Base-by-base conservation (phyloP, 1,284 basidiomycete species). In the Ustilago nuda region DNA sequence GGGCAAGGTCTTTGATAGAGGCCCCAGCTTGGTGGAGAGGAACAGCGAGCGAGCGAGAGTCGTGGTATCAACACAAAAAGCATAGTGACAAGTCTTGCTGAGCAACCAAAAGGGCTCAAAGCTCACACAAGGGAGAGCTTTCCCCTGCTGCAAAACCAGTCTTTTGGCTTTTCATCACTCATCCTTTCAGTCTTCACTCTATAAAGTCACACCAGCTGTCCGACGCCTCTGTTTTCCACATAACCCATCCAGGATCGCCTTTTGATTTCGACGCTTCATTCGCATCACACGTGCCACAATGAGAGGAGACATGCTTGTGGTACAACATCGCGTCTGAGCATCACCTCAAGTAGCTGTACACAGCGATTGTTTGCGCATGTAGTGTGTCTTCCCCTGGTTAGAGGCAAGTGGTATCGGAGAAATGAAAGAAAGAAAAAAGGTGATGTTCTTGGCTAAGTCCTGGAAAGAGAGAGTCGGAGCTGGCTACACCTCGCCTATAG, bases 401-500 rank as follows among this genome's bases (percentile, higher is more conserved):
- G 17, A 7, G 39, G 23, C 23, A 27, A 27, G 39, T 41, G 39
- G 39, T 41, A 41, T n/a, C 39, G 56, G 48, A 35, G 37, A 36
- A 19, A n/a, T n/a, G n/a, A 19, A 5, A 17, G 12, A 23, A 33
- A 55, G 30, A 61, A 37, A 39, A 27, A 60, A 35, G 23, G 57
- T 66, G 64, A 66, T 66, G 58, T 58, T 66, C 64, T 66, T 58
- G 64, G 64, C 58, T 66, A 66, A 46, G 19, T 17, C 27, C 23
- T 37, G 19, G 33, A 27, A 27, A 27, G 23, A 27, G 23, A 27
- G 8, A 32, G 41, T 56, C 55, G 61, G 61, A 63, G 54, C 52
- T 63, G 55, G 32, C 23, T 17, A 50, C 11, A 50, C 27, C 48
- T 50, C 48, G 30, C 48, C 43, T 45, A 45, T 19, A 3, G 7